These are phyloP conservation scores for Brassica rapa DNA, from an alignment of 345 rosid species.

Conservation along the genomic window DNA sequence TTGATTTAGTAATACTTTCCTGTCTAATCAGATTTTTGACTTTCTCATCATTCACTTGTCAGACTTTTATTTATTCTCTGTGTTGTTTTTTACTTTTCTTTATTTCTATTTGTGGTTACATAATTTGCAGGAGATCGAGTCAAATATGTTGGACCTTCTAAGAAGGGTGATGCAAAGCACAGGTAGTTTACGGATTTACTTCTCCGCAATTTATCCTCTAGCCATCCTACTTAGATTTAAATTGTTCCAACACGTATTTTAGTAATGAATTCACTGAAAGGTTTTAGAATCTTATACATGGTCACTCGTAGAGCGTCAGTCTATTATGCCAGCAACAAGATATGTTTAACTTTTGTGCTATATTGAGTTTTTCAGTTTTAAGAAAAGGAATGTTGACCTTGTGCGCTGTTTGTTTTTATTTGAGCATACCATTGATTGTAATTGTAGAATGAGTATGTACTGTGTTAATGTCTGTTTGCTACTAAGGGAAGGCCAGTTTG, in stretches of 20 bases:
- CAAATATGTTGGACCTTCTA: constrained; percentile 72
- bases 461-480: too few species aligned
- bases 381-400: too few species aligned
- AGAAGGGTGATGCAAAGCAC: constrained; percentile 54
- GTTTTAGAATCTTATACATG: not conserved
- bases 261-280: not conserved
- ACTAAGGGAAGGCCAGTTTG: too few species aligned
- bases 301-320: not conserved
- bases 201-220: not conserved
- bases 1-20: not conserved
- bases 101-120: not conserved
- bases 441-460: too few species aligned
- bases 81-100: constrained; percentile 16
- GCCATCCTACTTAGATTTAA: not conserved
- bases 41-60: constrained; percentile 16
- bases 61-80: constrained; percentile 5
- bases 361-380: too few species aligned
- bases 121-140: constrained; percentile 78
- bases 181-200: constrained; percentile 51
- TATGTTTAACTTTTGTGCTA: too few species aligned
- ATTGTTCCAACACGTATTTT: not conserved
- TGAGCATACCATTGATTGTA: too few species aligned
- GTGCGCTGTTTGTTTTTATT: too few species aligned
- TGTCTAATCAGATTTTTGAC: constrained; percentile 3
- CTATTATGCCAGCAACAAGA: not conserved